Conservation (phyloP, 164 flowering plant genomes). For the Litsea cubeba region DNA sequence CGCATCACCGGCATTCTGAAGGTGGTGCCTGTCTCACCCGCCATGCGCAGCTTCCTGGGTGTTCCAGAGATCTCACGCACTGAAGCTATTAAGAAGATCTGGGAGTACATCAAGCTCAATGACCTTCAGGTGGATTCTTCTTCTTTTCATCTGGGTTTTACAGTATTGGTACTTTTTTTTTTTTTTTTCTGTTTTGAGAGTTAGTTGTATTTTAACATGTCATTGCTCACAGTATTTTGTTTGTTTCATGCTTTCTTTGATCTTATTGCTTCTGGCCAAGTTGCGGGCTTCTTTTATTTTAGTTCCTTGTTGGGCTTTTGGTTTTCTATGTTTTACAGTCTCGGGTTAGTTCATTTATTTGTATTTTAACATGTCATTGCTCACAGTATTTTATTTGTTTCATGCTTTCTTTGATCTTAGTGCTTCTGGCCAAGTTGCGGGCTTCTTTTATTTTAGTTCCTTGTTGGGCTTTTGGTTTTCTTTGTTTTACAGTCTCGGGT, state of each 20-base stretch:
- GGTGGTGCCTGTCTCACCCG: conserved; percentile 40
- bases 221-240: not conserved
- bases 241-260: not conserved
- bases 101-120: conserved; percentile 64
- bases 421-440: not conserved
- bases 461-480: not conserved
- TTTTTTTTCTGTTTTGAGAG: not conserved
- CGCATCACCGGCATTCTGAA: conserved; percentile 28
- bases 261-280: not conserved
- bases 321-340: not conserved
- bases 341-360: too few species aligned
- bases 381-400: not conserved
- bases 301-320: not conserved
- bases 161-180: not conserved
- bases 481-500: too few species aligned
- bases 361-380: not conserved
- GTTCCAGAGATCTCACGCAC: conserved; percentile 47
- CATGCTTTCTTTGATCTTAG: not conserved
- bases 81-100: conserved; percentile 61
- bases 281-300: not conserved
- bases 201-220: not conserved
- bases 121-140: conserved; percentile 53
- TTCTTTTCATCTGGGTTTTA: not conserved
- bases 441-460: not conserved
- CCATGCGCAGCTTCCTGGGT: conserved; percentile 44